Evolutionary conservation across 1,284 basidiomycete genomes (phyloP).

Genomic region (Ceratobasidium sp.): DNA sequence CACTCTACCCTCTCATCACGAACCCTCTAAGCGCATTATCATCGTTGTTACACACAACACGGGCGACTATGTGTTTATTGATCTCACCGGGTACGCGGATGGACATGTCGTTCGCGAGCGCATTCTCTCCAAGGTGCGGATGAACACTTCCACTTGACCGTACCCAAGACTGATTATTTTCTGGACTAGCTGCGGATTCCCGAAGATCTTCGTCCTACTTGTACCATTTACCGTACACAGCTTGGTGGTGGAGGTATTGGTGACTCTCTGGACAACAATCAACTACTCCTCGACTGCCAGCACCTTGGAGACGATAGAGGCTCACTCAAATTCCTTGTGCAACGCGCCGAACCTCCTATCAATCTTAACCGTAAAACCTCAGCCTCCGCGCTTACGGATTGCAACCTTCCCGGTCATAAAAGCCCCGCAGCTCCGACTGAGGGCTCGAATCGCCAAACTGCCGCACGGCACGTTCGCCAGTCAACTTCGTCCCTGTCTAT

Average conservation of each 20-base stretch:
- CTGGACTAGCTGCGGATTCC: slow-evolving; percentile 76
- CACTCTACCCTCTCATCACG: neutral
- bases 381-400: slow-evolving; percentile 15
- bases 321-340: slow-evolving; percentile 83
- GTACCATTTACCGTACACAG: slow-evolving; percentile 87
- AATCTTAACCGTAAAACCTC: neutral
- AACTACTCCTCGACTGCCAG: slow-evolving; percentile 77
- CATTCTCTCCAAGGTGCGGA: slow-evolving; percentile 81
- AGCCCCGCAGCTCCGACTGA: neutral
- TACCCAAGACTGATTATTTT: slow-evolving; percentile 18
- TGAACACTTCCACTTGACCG: slow-evolving; percentile 24
- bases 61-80: slow-evolving; percentile 81
- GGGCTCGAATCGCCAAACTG: slow-evolving; percentile 5
- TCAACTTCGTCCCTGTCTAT: neutral
- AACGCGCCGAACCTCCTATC: slow-evolving; percentile 51
- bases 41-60: slow-evolving; percentile 86
- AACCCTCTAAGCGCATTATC: slow-evolving; percentile 63
- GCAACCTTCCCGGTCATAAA: slow-evolving; percentile 15
- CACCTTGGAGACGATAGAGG: slow-evolving; percentile 79
- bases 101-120: slow-evolving; percentile 84
- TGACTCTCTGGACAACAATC: slow-evolving; percentile 75
- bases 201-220: slow-evolving; percentile 81
- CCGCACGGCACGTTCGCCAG: slow-evolving; percentile 12
- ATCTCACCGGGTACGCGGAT: slow-evolving; percentile 76
- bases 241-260: slow-evolving; percentile 80